Conservation (phyloP, 2,329 filamentous ascomycete genomes). For the Alternaria postmessia region DNA sequence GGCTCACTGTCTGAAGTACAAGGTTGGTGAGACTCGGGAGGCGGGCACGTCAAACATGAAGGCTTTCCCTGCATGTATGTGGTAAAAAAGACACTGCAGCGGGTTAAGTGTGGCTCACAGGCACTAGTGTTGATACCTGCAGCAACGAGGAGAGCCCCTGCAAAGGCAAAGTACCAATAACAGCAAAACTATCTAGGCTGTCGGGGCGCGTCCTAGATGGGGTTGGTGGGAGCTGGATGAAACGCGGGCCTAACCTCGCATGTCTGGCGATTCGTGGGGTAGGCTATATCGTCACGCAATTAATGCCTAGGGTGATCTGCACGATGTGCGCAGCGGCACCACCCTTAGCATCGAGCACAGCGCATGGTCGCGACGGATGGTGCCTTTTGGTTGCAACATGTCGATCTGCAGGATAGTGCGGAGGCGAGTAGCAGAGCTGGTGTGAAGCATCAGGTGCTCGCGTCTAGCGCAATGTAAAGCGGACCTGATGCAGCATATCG, state of each 20-base stretch:
- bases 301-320: conserved; percentile 40
- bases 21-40: conserved; percentile 52
- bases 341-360: conserved; percentile 21
- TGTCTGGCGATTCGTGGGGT: conserved; percentile 53
- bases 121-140: conserved; percentile 49
- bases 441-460: conserved; percentile 4
- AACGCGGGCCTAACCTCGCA: conserved; percentile 49
- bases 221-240: conserved; percentile 46
- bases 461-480: conserved; percentile 17
- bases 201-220: conserved; percentile 45
- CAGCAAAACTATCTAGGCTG: conserved; percentile 46
- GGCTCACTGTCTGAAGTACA: conserved; percentile 47
- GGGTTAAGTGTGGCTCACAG: conserved; percentile 49
- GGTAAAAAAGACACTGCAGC: conserved; percentile 39
- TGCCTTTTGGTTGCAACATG: conserved; percentile 17
- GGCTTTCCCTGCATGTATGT: conserved; percentile 50
- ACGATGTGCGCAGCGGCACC: conserved; percentile 35
- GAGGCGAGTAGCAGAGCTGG: conserved; percentile 15
- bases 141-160: conserved; percentile 43
- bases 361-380: conserved; percentile 17
- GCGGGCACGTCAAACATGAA: conserved; percentile 53
- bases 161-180: conserved; percentile 41
- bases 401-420: conserved; percentile 27
- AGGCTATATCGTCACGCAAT: conserved; percentile 35
- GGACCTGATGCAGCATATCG: conserved; percentile 19